Percentiles rank a stretch among this genome's conserved stretches.
phyloP scores from a whole-genome alignment of 345 rosid genomes.

The Capsella bursapastoris region DNA sequence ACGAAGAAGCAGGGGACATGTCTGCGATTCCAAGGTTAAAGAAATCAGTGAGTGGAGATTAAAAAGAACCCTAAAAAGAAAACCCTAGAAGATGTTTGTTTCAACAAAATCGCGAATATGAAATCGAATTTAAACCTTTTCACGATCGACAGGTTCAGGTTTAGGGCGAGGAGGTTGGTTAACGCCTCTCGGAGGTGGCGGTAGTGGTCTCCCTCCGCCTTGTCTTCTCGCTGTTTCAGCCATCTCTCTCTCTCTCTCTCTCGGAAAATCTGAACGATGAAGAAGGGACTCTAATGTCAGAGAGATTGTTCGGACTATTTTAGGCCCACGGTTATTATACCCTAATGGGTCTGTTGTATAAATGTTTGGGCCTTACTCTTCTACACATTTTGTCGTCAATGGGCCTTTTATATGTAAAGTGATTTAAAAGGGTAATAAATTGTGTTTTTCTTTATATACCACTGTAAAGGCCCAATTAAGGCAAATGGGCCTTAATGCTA shows the following conservation, averaged over 20 bases:
- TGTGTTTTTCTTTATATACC: not conserved
- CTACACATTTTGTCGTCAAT: not conserved
- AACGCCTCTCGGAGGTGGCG: slow-evolving; percentile 61
- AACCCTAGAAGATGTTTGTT: slow-evolving; percentile 20
- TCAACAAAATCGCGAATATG: not conserved
- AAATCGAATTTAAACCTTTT: slow-evolving; percentile 58
- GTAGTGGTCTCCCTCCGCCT: slow-evolving; percentile 66
- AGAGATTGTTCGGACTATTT: not conserved
- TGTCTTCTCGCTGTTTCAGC: slow-evolving; percentile 65
- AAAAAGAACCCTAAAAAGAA: not conserved
- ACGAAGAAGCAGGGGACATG: slow-evolving; percentile 92
- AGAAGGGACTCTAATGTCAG: not conserved
- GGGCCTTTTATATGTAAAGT: not conserved
- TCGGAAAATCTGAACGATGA: slow-evolving; percentile 9
- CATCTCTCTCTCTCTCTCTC: slow-evolving; percentile 48
- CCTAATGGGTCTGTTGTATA: slow-evolving; percentile 5
- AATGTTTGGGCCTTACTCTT: not conserved
- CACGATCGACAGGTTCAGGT: slow-evolving; percentile 79
- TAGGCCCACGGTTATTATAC: not conserved
- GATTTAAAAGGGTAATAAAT: not conserved
- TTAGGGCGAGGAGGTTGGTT: slow-evolving; percentile 66
- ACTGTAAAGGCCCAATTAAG: not conserved
- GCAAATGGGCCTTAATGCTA: no score
- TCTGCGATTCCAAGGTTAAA: slow-evolving; percentile 51
- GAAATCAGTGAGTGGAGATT: not conserved